phyloP scores from a whole-genome alignment of 352 stramenopile genomes.

The Phytophthora pseudosyringae region DNA sequence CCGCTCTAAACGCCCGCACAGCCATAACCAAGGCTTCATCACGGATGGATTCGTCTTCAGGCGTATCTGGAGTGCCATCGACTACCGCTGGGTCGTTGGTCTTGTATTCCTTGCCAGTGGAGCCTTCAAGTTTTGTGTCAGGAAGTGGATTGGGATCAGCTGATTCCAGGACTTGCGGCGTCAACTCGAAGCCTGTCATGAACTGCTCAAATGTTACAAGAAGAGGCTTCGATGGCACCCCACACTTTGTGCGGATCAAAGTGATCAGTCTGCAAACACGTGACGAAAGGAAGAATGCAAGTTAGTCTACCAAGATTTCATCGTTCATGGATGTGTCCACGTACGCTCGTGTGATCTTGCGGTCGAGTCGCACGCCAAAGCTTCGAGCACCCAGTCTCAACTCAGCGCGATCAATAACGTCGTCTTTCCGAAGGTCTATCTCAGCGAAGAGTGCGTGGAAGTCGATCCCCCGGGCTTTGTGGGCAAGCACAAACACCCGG shows the following conservation, averaged over 20 bases:
- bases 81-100: not conserved
- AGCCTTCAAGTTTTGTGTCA: not conserved
- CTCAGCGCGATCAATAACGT: conserved; percentile 68
- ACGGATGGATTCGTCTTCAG: conserved; percentile 6
- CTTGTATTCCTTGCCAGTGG: not conserved
- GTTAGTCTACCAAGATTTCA: conserved; percentile 9
- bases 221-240: conserved; percentile 43
- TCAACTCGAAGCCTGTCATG: conserved; percentile 59
- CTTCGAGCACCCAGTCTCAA: conserved; percentile 54
- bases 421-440: conserved; percentile 52
- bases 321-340: not conserved
- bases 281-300: not conserved
- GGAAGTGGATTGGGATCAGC: not conserved
- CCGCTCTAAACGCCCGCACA: conserved; percentile 43
- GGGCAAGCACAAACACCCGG: conserved; percentile 49
- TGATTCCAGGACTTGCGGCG: not conserved
- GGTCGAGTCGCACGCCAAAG: conserved; percentile 65
- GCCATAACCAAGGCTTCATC: conserved; percentile 48
- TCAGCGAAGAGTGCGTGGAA: conserved; percentile 46
- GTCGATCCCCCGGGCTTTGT: conserved; percentile 26
- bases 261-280: conserved; percentile 51
- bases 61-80: not conserved
- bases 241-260: conserved; percentile 58
- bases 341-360: conserved; percentile 68
- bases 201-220: conserved; percentile 59